These are phyloP conservation scores for Suillus lakei DNA, from an alignment of 768 basidiomycete genomes.

Conservation along the genomic window DNA sequence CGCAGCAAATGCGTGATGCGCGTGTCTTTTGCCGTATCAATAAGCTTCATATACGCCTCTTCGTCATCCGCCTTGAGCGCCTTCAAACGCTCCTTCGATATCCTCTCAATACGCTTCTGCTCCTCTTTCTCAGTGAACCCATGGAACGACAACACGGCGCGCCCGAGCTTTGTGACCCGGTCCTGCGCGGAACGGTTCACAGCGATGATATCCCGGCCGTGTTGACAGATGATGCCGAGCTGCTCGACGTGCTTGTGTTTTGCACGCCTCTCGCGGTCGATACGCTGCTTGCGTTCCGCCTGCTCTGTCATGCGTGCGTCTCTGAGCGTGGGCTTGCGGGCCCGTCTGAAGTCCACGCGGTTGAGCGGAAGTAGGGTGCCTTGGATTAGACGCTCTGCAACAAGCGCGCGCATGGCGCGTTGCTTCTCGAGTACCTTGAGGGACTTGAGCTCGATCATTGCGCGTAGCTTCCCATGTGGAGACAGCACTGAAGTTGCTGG, in stretches of 20 bases:
- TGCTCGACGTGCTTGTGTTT: conserved; percentile 98
- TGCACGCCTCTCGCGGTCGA: conserved; percentile 90
- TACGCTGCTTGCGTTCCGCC: conserved; percentile 88
- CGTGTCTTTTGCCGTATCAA: conserved; percentile 98
- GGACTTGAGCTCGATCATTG: conserved; percentile 91
- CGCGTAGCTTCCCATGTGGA: conserved; percentile 83
- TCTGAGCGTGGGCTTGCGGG: conserved; percentile 82
- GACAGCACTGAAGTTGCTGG: conserved; percentile 31
- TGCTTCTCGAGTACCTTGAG: conserved; percentile 92
- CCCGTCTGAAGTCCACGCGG: conserved; percentile 87
- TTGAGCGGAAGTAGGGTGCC: conserved; percentile 90
- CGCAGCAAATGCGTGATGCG: conserved; percentile 95
- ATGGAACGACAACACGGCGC: conserved; percentile 84
- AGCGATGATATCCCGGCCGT: conserved; percentile 77
- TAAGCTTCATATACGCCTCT: conserved; percentile 99
- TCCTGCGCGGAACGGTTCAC: conserved; percentile 69
- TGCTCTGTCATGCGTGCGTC: conserved; percentile 91
- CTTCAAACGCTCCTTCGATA: conserved; percentile 97
- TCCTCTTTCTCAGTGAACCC: conserved; percentile 95
- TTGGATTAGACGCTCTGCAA: conserved; percentile 87
- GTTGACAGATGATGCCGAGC: conserved; percentile 81
- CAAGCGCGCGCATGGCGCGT: conserved; percentile 79
- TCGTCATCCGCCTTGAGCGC: conserved; percentile 98
- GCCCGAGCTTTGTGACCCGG: conserved; percentile 66
- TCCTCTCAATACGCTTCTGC: conserved; percentile 93